These are phyloP conservation scores for Citrullus mucosospermus DNA, from an alignment of 306 rosid species.

Conservation along the genomic window DNA sequence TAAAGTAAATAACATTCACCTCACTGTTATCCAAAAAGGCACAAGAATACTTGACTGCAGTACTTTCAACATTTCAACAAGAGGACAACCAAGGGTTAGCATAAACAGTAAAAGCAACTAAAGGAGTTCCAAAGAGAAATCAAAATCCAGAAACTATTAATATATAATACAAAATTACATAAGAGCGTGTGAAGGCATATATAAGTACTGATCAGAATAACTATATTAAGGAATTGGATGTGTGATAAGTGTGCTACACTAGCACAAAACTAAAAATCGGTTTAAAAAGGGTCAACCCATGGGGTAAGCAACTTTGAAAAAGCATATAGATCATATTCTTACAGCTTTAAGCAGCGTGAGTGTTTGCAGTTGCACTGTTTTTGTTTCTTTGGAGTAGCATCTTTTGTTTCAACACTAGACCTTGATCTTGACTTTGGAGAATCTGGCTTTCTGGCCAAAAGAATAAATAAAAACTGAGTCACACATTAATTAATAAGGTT, in stretches of 20 bases:
- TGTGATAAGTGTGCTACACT: not conserved
- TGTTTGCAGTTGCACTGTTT: conserved; percentile 96
- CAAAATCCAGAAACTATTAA: not conserved
- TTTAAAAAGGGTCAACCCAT: not conserved
- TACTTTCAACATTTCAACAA: not conserved
- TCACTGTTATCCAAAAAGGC: not conserved
- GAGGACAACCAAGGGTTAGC: not conserved
- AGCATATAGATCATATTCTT: conserved; percentile 28
- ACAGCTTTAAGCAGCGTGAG: conserved; percentile 93
- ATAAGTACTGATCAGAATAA: not conserved
- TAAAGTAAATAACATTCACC: not conserved
- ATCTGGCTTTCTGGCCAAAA: conserved; percentile 69
- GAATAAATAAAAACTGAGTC: conserved; percentile 13
- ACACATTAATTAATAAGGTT: conserved; percentile 9
- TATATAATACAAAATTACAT: not conserved
- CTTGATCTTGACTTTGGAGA: conserved; percentile 79
- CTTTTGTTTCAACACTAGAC: conserved; percentile 57
- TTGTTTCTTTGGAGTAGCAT: conserved; percentile 86
- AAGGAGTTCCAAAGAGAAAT: not conserved
- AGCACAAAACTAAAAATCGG: not conserved
- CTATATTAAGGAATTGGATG: not conserved
- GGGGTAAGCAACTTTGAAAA: not conserved
- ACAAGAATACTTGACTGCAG: not conserved
- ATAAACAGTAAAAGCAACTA: not conserved
- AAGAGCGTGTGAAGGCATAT: not conserved